Conservation (phyloP, 1,284 basidiomycete species). For the Gomphus bonarii region DNA sequence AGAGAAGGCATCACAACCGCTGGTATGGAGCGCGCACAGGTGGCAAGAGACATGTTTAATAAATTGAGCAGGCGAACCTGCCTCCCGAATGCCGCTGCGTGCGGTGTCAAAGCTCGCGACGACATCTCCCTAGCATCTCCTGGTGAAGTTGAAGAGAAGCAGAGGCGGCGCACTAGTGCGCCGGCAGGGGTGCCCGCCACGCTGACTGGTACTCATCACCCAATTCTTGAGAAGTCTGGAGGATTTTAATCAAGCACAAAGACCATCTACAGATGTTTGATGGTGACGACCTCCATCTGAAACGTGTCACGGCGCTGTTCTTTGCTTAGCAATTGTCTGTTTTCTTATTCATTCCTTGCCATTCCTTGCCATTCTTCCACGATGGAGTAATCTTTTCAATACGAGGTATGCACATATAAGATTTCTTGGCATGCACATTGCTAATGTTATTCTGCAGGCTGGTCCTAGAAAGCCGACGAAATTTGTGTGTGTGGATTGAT, state of each 20-base stretch:
- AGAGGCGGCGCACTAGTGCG: background rate
- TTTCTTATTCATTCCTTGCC: too few species aligned
- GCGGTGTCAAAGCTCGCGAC: background rate
- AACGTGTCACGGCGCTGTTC: background rate
- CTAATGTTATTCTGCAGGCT: background rate
- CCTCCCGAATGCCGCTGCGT: background rate
- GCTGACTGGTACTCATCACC: background rate
- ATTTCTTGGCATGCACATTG: too few species aligned
- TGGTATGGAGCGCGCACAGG: background rate
- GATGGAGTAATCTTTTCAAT: too few species aligned
- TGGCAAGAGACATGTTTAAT: background rate
- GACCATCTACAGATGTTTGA: background rate
- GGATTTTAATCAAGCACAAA: background rate
- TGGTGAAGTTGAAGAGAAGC: background rate
- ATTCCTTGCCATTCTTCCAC: too few species aligned
- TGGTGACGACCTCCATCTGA: background rate
- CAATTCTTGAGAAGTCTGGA: background rate
- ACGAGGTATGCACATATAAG: too few species aligned
- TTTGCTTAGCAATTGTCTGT: background rate
- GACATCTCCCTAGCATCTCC: background rate
- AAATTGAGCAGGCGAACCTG: slow-evolving; percentile 1
- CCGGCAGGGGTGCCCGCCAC: background rate
- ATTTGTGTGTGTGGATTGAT: too few species aligned
- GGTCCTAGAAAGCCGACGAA: background rate
- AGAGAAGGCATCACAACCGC: background rate